Base-by-base conservation (phyloP, 1,284 basidiomycete genomes). In the Leccinum idahoense region DNA sequence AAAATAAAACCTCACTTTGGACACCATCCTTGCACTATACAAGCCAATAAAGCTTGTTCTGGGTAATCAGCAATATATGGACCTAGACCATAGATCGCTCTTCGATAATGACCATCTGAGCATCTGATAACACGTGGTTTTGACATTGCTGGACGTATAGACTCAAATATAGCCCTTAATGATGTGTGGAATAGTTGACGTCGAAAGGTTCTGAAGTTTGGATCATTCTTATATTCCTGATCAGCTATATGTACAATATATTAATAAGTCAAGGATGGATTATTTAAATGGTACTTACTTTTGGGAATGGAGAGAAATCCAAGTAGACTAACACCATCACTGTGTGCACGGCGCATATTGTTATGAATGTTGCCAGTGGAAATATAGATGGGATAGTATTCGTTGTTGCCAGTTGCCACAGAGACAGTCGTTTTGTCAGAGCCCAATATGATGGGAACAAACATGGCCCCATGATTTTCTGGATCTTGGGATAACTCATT, bases 381-480 rank as follows among this genome's bases (percentile, higher is more conserved):
- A 7, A 57, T 35, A 12, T 56, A 56, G 5, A 39, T 10, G 37
- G 56, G 56, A 2, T 20, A 57, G 8, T 57, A 57, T n/a, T 64
- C 6, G 2, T 61, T 53, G 2, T 66, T 35, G 1, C 65, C 60
- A 2, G 65, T 66, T 4, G 26, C 26, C 0, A 66, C 58, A 20
- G 60, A 60, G 1, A 64, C 46, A 0, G 56, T 66, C 1, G 49
- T 66, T 20, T 66, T 66, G 44, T 66, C 44, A 7, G 61, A 60
- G 7, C 58, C 65, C 2, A 66, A 26, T 2, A 66, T 35, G 1
- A 66, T 14, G 0, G 23, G 62, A 2, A 66, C 37, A 10, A 66
- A 64, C 7, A 23, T 57, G 5, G 35, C n/a, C 18, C 56, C 35
- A 57, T 57, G 35, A 7, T 20, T 57, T 39, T 20, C 35, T 15